Evolutionary conservation across 805 yeast species (phyloP), one percentile per base, ranked within the genome.

Genomic region (Peterozyma toletana): DNA sequence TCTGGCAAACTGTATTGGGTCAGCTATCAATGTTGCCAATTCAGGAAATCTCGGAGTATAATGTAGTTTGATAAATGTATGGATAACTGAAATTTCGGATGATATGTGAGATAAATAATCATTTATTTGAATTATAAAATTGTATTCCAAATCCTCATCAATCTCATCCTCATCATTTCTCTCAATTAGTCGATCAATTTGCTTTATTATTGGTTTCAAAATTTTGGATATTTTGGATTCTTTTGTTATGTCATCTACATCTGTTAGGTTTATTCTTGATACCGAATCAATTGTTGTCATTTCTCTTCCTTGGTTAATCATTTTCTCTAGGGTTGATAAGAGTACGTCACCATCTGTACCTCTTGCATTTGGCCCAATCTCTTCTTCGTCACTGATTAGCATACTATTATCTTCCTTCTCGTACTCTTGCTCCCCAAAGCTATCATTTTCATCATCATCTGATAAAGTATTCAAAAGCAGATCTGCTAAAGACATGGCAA

Each of bases 1-100:
- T 27, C 64, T 64, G 9, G 83, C 76, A 59, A 78, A 89, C 45
- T 80, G 81, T 0, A 75, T 56, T 0, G 91, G 80, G 46, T 76
- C 75, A 10, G 78, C 65, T 1, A 86, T 70, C 34, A 89, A 62
- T 0, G 80, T 64, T 18, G 73, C 83, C 40, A 89, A 63, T 53
- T 89, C 96, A 0, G 86, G 80, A 61, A 87, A 88, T 14, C 81
- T 73, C 3, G 73, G 68, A 9, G 68, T 62, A 54, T 87, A 89
- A 21, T 70, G 68, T 0, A 70, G 55, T 39, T 69, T 74, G 33
- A 83, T 61, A 41, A 73, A 74, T 5, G 68, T 58, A 47, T 76
- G 76, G 9, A 83, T 54, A 2, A 66, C 47, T 0, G 60, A 50
- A 4, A 83, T 76, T 48, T 85, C 91, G 11, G 65, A 64, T 38